Conservation (phyloP, 2,329 filamentous ascomycete genomes). For the Nothopassalora personata region DNA sequence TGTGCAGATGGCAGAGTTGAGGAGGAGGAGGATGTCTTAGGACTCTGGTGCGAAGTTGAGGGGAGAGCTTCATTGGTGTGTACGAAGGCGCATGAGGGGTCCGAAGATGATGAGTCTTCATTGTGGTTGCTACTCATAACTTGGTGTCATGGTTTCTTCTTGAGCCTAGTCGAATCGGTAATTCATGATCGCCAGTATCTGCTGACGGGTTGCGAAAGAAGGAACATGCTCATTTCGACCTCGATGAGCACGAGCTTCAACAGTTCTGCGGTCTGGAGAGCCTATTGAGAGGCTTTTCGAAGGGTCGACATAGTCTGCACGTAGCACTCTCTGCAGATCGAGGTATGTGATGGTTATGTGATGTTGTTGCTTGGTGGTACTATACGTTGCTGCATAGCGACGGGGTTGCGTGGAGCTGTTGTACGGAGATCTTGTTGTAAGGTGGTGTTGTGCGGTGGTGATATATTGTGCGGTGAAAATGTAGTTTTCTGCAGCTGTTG, state of each 20-base stretch:
- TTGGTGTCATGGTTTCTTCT: not conserved
- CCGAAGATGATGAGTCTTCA: too few species aligned
- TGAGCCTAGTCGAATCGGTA: not conserved
- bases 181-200: not conserved
- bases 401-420: too few species aligned
- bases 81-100: not conserved
- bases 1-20: not conserved
- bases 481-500: too few species aligned
- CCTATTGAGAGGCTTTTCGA: not conserved
- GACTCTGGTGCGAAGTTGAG: not conserved
- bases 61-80: conserved; percentile 5
- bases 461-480: too few species aligned
- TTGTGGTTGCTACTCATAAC: too few species aligned
- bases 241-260: conserved; percentile 3
- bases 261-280: conserved; percentile 1
- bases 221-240: not conserved
- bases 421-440: too few species aligned
- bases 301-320: too few species aligned
- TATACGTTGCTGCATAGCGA: too few species aligned
- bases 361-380: too few species aligned
- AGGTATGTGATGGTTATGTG: too few species aligned
- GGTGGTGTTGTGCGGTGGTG: too few species aligned
- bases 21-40: not conserved
- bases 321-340: too few species aligned
- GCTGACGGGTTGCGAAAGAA: conserved; percentile 6